Conservation (phyloP, 2,329 filamentous ascomycete species). For the Neodidymelliopsis sp. region DNA sequence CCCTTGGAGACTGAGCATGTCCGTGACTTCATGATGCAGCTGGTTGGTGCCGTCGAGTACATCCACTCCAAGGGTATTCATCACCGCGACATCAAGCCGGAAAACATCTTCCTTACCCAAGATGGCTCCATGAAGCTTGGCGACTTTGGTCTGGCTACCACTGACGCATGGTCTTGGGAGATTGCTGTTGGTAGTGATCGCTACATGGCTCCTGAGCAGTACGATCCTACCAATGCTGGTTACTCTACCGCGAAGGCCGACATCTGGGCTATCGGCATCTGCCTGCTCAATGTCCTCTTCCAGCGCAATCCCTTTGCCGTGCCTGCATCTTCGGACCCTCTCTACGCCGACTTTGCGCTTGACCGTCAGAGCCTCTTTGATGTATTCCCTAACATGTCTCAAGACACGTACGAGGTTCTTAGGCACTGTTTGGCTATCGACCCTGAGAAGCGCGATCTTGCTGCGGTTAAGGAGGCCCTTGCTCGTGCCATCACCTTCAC, state of each 20-base stretch:
- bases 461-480: conserved; percentile 78
- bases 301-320: conserved; percentile 95
- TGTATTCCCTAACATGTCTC: conserved; percentile 97
- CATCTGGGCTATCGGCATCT: conserved; percentile 97
- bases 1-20: conserved; percentile 96
- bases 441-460: conserved; percentile 84
- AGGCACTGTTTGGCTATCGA: conserved; percentile 90
- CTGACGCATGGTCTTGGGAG: conserved; percentile 89
- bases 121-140: conserved; percentile 93
- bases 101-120: conserved; percentile 95
- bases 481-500: conserved; percentile 88
- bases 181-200: conserved; percentile 95
- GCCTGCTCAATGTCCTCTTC: conserved; percentile 94
- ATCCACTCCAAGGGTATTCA: conserved; percentile 92
- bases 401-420: conserved; percentile 95
- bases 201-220: conserved; percentile 99
- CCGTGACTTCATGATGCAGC: conserved; percentile 94
- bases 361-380: conserved; percentile 97
- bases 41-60: conserved; percentile 87
- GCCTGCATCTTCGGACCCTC: conserved; percentile 85
- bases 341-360: conserved; percentile 91
- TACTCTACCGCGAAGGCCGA: conserved; percentile 95
- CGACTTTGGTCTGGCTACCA: conserved; percentile 93
- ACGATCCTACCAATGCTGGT: conserved; percentile 83
- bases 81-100: conserved; percentile 98